Percentiles rank a stretch among this genome's conserved stretches.
phyloP scores from a whole-genome alignment of 2,329 filamentous ascomycete species.

The Phyllosticta capitalensis region DNA sequence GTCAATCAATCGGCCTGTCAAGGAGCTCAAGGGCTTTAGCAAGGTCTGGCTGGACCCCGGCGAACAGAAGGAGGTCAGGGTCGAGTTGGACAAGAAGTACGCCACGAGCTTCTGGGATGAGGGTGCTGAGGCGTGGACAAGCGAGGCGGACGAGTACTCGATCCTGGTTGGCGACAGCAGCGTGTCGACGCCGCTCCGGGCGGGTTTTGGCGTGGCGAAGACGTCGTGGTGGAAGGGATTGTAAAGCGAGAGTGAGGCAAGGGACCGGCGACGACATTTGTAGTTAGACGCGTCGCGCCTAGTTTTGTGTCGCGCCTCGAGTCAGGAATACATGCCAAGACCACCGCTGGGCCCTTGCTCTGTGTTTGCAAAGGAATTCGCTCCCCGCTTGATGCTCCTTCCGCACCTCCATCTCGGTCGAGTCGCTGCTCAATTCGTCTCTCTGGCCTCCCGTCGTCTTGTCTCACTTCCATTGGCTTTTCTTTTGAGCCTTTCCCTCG shows the following conservation, averaged over 20 bases:
- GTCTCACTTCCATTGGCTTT: neutral
- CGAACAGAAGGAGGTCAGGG: slow-evolving; percentile 46
- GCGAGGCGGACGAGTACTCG: slow-evolving; percentile 56
- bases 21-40: slow-evolving; percentile 59
- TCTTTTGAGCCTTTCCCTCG: neutral
- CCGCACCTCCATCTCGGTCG: neutral
- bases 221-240: slow-evolving; percentile 60
- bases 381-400: neutral
- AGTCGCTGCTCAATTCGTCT: neutral
- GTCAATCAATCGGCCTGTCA: slow-evolving; percentile 50
- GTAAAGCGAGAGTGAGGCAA: slow-evolving; percentile 25
- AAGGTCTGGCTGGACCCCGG: slow-evolving; percentile 52
- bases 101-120: slow-evolving; percentile 64
- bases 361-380: neutral
- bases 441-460: neutral
- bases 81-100: slow-evolving; percentile 53
- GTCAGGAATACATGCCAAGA: neutral
- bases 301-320: neutral
- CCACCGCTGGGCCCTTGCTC: neutral
- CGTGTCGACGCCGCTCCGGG: slow-evolving; percentile 40
- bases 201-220: slow-evolving; percentile 48
- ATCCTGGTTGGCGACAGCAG: slow-evolving; percentile 54
- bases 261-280: neutral
- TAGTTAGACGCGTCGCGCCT: neutral
- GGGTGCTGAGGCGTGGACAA: slow-evolving; percentile 53